These are phyloP conservation scores for Gossypium anomalum DNA, from an alignment of 345 rosid species.

Conservation along the genomic window DNA sequence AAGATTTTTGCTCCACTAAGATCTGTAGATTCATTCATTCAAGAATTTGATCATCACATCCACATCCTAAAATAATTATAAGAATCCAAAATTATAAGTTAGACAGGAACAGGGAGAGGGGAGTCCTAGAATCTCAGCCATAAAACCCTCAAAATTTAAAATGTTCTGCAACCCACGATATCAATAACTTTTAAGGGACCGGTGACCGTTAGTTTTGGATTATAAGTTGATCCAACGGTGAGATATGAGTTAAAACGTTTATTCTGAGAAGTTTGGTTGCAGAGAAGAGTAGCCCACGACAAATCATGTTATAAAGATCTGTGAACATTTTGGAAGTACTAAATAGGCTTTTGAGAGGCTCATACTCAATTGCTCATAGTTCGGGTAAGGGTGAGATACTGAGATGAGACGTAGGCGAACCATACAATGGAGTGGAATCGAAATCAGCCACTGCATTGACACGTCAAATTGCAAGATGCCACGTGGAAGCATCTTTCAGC, in stretches of 20 bases:
- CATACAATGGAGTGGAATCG: neutral
- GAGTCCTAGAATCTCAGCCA: conserved; percentile 24
- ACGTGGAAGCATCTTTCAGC: neutral
- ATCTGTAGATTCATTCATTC: conserved; percentile 5
- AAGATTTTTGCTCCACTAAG: neutral
- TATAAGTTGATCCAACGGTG: neutral
- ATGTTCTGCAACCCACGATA: neutral
- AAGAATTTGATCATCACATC: conserved; percentile 15
- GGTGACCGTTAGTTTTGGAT: too few relatives aligned
- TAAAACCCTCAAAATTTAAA: neutral
- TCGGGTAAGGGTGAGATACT: neutral
- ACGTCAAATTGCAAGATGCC: conserved; percentile 18
- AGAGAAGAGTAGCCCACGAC: neutral
- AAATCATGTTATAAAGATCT: neutral
- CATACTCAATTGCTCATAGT: neutral
- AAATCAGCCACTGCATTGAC: conserved; percentile 5
- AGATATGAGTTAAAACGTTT: neutral
- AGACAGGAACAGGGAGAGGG: neutral
- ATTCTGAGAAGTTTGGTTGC: neutral
- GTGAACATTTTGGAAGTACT: neutral
- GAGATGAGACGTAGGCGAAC: neutral
- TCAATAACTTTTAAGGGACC: neutral
- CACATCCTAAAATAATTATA: conserved; percentile 4
- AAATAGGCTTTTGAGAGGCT: neutral
- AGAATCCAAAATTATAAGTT: neutral